These are phyloP conservation scores for Crithidia sp. DNA, from an alignment of 208 protist species.

Conservation along the genomic window DNA sequence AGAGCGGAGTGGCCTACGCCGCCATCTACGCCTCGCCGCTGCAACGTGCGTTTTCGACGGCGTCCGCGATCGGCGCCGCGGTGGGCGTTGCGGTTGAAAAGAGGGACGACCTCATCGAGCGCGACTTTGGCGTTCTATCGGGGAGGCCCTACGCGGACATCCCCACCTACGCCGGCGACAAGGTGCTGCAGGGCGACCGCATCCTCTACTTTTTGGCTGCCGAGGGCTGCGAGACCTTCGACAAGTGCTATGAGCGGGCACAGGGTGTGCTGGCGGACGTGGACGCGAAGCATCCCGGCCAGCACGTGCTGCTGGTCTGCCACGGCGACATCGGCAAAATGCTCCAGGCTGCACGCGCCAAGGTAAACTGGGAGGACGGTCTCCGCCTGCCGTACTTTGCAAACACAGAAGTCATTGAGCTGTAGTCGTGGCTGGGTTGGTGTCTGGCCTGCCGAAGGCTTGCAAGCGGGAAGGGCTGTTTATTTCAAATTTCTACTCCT, in stretches of 20 bases:
- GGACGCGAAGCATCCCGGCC: slow-evolving; percentile 53
- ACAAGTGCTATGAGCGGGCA: slow-evolving; percentile 72
- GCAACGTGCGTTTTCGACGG: slow-evolving; percentile 72
- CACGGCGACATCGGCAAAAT: slow-evolving; percentile 94
- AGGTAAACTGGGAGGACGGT: slow-evolving; percentile 72
- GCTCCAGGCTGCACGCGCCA: slow-evolving; percentile 68
- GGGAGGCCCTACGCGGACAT: slow-evolving; percentile 82
- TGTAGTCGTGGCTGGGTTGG: slow-evolving; percentile 10
- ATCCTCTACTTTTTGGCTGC: slow-evolving; percentile 86
- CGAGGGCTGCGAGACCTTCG: slow-evolving; percentile 81
- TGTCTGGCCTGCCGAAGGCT: too few species aligned
- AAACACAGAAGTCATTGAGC: slow-evolving; percentile 81
- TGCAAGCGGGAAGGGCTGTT: too few species aligned
- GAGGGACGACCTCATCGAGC: slow-evolving; percentile 76
- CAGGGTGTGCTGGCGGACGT: slow-evolving; percentile 63
- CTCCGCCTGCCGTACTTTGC: slow-evolving; percentile 77
- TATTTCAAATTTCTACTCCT: neutral
- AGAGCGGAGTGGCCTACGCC: slow-evolving; percentile 46
- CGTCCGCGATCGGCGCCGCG: slow-evolving; percentile 50
- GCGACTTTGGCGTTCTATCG: slow-evolving; percentile 87
- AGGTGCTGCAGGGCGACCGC: slow-evolving; percentile 78
- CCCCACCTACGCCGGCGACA: slow-evolving; percentile 61
- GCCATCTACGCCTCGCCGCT: slow-evolving; percentile 84
- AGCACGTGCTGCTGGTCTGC: slow-evolving; percentile 84
- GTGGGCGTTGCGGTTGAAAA: slow-evolving; percentile 52